These are phyloP conservation scores for Xylariaceae sp. DNA, from an alignment of 2,329 filamentous ascomycete species.

Conservation along the genomic window DNA sequence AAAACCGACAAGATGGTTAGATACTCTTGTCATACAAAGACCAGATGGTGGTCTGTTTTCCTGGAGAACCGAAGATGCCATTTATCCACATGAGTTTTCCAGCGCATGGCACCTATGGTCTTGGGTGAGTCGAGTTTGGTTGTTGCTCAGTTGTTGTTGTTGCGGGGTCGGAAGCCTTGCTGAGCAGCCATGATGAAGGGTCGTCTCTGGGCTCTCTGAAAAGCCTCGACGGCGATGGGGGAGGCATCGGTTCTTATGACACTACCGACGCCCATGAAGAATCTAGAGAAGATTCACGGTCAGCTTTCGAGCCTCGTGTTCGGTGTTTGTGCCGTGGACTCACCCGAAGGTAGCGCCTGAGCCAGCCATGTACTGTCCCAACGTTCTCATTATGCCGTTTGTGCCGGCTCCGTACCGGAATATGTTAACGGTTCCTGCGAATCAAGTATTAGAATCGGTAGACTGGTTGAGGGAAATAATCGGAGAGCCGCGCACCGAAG, in stretches of 20 bases:
- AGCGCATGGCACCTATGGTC: not conserved
- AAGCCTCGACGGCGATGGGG: conserved; percentile 69
- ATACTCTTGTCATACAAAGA: conserved; percentile 11
- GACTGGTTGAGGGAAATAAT: not conserved
- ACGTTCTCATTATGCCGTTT: conserved; percentile 87
- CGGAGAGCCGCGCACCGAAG: conserved; percentile 59
- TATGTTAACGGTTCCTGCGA: conserved; percentile 81
- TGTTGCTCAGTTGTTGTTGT: conserved; percentile 18
- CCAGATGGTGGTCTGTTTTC: conserved; percentile 9
- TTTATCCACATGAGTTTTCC: too few species aligned
- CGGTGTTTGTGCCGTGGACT: conserved; percentile 22
- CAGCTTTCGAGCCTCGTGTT: conserved; percentile 7
- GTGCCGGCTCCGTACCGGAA: conserved; percentile 91
- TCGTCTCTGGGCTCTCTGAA: conserved; percentile 67
- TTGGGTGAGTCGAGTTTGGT: not conserved
- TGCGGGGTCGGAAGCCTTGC: conserved; percentile 36
- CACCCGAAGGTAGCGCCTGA: conserved; percentile 97
- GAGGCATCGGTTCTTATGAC: conserved; percentile 91
- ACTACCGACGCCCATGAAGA: conserved; percentile 99
- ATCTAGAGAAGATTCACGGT: conserved; percentile 43
- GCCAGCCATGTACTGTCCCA: conserved; percentile 95
- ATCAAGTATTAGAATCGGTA: conserved; percentile 9
- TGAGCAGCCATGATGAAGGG: conserved; percentile 62
- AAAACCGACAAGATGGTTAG: conserved; percentile 3
- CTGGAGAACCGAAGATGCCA: too few species aligned